Conservation (phyloP, 257 asterid species). For the Solanum dulcamara region DNA sequence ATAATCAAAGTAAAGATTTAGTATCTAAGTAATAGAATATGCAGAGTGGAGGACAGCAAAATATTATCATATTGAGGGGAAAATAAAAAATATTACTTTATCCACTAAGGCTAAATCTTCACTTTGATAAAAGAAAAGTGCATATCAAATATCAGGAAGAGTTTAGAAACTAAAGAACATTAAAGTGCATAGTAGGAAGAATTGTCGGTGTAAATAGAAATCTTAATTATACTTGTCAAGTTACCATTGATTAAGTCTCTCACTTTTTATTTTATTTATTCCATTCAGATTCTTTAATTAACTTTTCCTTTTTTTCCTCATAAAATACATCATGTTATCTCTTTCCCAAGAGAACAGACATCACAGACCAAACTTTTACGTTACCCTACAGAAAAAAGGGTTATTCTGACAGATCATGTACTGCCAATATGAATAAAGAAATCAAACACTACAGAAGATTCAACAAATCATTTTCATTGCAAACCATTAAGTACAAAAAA, state of each 20-base stretch:
- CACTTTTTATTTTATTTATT: conserved; percentile 21
- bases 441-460: neutral
- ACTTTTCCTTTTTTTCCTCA: conserved; percentile 12
- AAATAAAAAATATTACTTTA: neutral
- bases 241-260: conserved; percentile 27
- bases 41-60: conserved; percentile 3
- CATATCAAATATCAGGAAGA: conserved; percentile 23
- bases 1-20: neutral
- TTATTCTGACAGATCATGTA: conserved; percentile 7
- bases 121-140: conserved; percentile 25
- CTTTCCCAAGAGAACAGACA: conserved; percentile 5
- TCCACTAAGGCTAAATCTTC: conserved; percentile 11
- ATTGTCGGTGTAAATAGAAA: neutral
- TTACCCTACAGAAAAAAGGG: conserved; percentile 8
- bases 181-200: neutral
- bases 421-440: neutral
- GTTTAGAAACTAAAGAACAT: neutral
- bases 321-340: conserved; percentile 21
- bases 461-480: neutral
- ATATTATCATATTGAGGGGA: neutral
- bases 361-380: conserved; percentile 14
- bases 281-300: conserved; percentile 18
- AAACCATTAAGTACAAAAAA: neutral
- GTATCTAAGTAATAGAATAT: neutral
- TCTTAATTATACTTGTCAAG: conserved; percentile 4